These are phyloP conservation scores for Polychaeton citri DNA, from an alignment of 2,329 filamentous ascomycete genomes.

Conservation along the genomic window DNA sequence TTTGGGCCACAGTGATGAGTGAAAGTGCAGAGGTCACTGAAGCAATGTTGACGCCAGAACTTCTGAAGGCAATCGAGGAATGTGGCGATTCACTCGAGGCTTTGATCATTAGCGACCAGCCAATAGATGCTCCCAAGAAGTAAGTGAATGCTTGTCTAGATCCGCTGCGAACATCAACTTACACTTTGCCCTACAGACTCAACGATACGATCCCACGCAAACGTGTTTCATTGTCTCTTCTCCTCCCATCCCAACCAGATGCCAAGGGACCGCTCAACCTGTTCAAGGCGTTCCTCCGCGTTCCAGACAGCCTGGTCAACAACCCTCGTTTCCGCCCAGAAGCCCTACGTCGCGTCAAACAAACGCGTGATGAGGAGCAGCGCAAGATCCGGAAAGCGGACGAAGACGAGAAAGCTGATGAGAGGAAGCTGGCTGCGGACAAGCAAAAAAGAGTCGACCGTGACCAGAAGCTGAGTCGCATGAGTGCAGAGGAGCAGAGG, in stretches of 20 bases:
- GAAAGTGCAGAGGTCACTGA: slow-evolving; percentile 94
- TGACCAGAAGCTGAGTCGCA: slow-evolving; percentile 54
- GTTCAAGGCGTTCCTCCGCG: slow-evolving; percentile 67
- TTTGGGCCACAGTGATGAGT: slow-evolving; percentile 88
- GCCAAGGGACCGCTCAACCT: slow-evolving; percentile 47
- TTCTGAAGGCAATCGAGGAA: slow-evolving; percentile 63
- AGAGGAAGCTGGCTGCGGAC: slow-evolving; percentile 39
- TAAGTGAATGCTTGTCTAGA: too few species aligned
- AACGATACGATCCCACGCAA: slow-evolving; percentile 77
- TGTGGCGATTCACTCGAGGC: slow-evolving; percentile 77
- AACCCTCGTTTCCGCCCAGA: slow-evolving; percentile 75
- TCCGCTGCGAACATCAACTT: too few species aligned
- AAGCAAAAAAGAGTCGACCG: slow-evolving; percentile 70
- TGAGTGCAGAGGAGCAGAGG: slow-evolving; percentile 45
- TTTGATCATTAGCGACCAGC: slow-evolving; percentile 80
- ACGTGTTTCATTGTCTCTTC: slow-evolving; percentile 64
- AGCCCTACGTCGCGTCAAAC: slow-evolving; percentile 71
- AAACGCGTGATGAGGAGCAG: slow-evolving; percentile 66
- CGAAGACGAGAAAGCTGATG: slow-evolving; percentile 57
- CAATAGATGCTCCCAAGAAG: slow-evolving; percentile 73
- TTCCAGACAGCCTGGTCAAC: slow-evolving; percentile 70
- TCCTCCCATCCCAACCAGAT: slow-evolving; percentile 46
- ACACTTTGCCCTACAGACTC: slow-evolving; percentile 43
- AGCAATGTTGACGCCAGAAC: slow-evolving; percentile 70
- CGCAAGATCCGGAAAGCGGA: slow-evolving; percentile 65